These are phyloP conservation scores for Grigorovia humatica DNA, from an alignment of 805 yeast species.

Conservation along the genomic window DNA sequence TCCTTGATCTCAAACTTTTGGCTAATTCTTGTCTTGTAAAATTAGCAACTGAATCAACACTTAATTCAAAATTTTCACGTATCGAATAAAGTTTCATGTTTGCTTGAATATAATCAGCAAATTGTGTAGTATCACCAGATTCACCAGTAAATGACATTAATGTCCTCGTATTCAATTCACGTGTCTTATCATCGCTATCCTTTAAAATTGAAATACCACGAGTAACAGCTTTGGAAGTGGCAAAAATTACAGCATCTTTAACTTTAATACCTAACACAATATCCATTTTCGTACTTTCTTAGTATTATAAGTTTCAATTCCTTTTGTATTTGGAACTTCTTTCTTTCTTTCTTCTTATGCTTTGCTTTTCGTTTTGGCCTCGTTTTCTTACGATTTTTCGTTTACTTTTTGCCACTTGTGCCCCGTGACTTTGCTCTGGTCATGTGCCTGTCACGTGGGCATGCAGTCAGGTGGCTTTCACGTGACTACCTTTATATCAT, in stretches of 20 bases:
- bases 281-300: too few relatives aligned
- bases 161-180: conserved; percentile 61
- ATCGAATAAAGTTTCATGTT: conserved; percentile 80
- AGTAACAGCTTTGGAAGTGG: conserved; percentile 91
- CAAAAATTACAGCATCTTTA: conserved; percentile 70
- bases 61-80: conserved; percentile 72
- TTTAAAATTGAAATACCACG: conserved; percentile 81
- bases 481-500: not conserved
- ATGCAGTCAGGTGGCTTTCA: not conserved
- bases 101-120: conserved; percentile 90
- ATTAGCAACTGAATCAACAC: conserved; percentile 79
- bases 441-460: not conserved
- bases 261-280: conserved; percentile 79
- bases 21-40: conserved; percentile 86
- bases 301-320: not conserved
- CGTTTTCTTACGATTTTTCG: too few relatives aligned
- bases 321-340: not conserved
- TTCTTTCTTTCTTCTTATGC: not conserved
- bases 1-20: conserved; percentile 78
- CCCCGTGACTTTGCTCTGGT: not conserved
- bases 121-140: conserved; percentile 91
- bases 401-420: not conserved
- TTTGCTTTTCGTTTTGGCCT: too few relatives aligned
- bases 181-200: conserved; percentile 70
- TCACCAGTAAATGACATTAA: conserved; percentile 90